These are phyloP conservation scores for Phytophthora brassicae DNA, from an alignment of 352 stramenopile genomes.

Conservation along the genomic window DNA sequence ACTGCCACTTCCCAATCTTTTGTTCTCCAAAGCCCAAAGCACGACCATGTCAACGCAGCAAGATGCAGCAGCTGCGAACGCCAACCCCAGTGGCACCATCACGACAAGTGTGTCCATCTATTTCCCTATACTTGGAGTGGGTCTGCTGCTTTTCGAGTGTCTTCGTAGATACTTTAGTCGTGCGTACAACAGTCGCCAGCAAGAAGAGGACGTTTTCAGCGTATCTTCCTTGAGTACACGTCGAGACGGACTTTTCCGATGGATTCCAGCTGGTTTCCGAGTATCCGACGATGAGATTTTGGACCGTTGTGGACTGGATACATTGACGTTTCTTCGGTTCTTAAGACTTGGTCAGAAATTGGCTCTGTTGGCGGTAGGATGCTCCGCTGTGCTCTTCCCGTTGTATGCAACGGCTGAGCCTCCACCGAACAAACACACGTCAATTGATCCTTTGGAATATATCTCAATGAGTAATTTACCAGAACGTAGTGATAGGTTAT, in stretches of 20 bases:
- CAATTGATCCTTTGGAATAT: slow-evolving; percentile 53
- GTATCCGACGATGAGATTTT: slow-evolving; percentile 68
- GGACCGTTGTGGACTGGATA: slow-evolving; percentile 74
- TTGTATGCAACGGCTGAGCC: slow-evolving; percentile 60
- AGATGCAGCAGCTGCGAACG: slow-evolving; percentile 47
- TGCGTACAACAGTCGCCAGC: slow-evolving; percentile 55
- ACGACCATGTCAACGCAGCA: slow-evolving; percentile 40
- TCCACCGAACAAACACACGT: slow-evolving; percentile 13
- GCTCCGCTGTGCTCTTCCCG: slow-evolving; percentile 65
- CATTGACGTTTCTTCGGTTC: slow-evolving; percentile 71
- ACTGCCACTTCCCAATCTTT: slow-evolving; percentile 20
- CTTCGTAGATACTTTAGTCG: slow-evolving; percentile 52
- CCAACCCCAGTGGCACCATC: slow-evolving; percentile 71
- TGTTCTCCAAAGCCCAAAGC: background rate
- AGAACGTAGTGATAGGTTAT: slow-evolving; percentile 52
- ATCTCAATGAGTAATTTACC: slow-evolving; percentile 83
- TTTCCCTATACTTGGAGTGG: slow-evolving; percentile 47
- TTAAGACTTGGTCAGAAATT: slow-evolving; percentile 70
- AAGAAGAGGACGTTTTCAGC: slow-evolving; percentile 36
- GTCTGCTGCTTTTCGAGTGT: slow-evolving; percentile 61
- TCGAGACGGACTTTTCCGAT: slow-evolving; percentile 43
- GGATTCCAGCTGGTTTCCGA: slow-evolving; percentile 45
- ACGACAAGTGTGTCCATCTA: slow-evolving; percentile 73
- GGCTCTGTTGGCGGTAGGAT: slow-evolving; percentile 54
- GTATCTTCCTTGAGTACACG: slow-evolving; percentile 6